A percentile compares a stretch with the other conserved stretches of the same genome.
Conservation (phyloP, 1,284 basidiomycete species). For the Wolfiporia cocos region DNA sequence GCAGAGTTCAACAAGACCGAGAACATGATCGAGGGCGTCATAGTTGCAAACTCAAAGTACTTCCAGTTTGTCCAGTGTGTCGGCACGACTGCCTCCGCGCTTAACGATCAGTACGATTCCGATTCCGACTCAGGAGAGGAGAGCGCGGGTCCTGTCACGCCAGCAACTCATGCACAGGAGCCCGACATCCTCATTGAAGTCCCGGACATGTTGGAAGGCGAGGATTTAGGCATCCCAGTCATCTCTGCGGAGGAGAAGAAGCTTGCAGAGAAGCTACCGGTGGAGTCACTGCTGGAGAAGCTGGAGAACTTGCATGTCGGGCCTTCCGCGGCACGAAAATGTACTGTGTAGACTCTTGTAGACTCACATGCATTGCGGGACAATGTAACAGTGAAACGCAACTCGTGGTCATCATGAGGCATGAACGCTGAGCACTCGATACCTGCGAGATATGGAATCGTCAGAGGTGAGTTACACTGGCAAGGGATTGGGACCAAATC, state of each 20-base stretch:
- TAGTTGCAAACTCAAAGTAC: constrained; percentile 1
- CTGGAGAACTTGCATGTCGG: background rate
- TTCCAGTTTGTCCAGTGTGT: constrained; percentile 10
- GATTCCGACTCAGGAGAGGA: constrained; percentile 10
- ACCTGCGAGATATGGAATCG: background rate
- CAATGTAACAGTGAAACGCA: background rate
- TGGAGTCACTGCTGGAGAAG: background rate
- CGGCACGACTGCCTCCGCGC: constrained; percentile 5
- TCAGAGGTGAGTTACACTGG: background rate
- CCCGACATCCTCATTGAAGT: constrained; percentile 10
- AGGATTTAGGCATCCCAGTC: constrained; percentile 9
- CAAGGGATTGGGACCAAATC: no score
- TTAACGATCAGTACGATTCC: background rate
- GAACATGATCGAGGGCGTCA: constrained; percentile 1
- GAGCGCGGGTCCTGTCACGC: constrained; percentile 14
- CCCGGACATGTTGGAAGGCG: constrained; percentile 10
- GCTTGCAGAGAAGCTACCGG: background rate
- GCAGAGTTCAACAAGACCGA: background rate
- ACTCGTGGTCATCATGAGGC: no score
- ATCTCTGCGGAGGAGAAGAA: background rate
- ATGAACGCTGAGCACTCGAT: no score
- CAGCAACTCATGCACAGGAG: constrained; percentile 12
- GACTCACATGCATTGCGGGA: background rate
- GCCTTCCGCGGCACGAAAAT: background rate
- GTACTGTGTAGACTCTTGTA: background rate